phyloP scores from a whole-genome alignment of 768 basidiomycete species.

The Tricholoma sp. region DNA sequence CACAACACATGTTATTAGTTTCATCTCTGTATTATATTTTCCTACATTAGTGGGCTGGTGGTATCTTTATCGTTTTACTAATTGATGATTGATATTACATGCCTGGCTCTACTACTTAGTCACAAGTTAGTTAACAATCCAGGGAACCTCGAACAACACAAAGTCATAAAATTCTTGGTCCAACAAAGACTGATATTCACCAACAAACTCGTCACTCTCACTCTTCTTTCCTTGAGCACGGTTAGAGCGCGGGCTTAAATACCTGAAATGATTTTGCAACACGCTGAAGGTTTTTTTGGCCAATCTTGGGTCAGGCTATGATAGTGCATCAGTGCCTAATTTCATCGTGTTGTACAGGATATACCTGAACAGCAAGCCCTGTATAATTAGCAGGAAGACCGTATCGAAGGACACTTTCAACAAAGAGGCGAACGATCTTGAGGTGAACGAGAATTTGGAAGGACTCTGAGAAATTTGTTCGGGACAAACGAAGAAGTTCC shows the following conservation, averaged over 20 bases:
- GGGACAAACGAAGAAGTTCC: slow-evolving; percentile 82
- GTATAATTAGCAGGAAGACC: slow-evolving; percentile 91
- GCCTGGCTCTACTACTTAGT: slow-evolving; percentile 15
- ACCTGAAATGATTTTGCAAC: slow-evolving; percentile 75
- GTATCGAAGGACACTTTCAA: slow-evolving; percentile 94
- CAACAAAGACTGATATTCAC: slow-evolving; percentile 89
- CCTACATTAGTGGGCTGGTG: slow-evolving; percentile 51
- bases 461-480: slow-evolving; percentile 96
- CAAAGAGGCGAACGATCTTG: slow-evolving; percentile 86
- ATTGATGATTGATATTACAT: slow-evolving; percentile 36
- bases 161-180: slow-evolving; percentile 97
- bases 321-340: neutral
- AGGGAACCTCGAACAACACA: slow-evolving; percentile 89
- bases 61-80: slow-evolving; percentile 60
- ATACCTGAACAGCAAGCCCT: slow-evolving; percentile 76
- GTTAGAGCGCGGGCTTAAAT: slow-evolving; percentile 71
- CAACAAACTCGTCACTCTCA: slow-evolving; percentile 65
- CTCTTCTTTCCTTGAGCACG: slow-evolving; percentile 37
- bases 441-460: slow-evolving; percentile 92
- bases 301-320: slow-evolving; percentile 81
- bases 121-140: slow-evolving; percentile 56
- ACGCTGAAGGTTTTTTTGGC: slow-evolving; percentile 72
- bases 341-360: neutral
- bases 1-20: slow-evolving; percentile 27
- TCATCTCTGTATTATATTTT: slow-evolving; percentile 39